phyloP scores from a whole-genome alignment of 768 basidiomycete species.

The Suillus paluster region DNA sequence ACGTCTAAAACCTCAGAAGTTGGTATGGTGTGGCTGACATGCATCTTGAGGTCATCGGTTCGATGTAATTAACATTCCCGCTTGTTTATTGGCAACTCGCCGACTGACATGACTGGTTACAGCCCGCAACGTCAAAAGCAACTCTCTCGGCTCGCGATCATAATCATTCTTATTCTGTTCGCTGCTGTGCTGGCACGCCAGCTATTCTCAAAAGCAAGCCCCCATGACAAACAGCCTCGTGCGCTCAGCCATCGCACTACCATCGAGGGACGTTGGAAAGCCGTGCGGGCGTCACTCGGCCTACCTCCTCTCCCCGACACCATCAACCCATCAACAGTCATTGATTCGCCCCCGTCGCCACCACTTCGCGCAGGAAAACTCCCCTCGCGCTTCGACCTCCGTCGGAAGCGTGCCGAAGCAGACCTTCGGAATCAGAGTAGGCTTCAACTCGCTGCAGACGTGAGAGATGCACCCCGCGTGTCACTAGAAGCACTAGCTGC shows the following conservation, averaged over 20 bases:
- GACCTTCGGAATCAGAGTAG: conserved; percentile 15
- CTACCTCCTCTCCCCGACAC: conserved; percentile 29
- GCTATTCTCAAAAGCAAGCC: conserved; percentile 3
- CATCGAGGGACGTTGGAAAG: conserved; percentile 38
- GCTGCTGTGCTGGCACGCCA: conserved; percentile 23
- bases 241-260: neutral
- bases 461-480: conserved; percentile 11
- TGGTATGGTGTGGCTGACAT: conserved; percentile 1
- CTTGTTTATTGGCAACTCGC: neutral
- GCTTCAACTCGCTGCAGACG: conserved; percentile 31
- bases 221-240: neutral
- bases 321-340: conserved; percentile 11
- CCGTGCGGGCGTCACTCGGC: conserved; percentile 34
- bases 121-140: conserved; percentile 18
- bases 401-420: conserved; percentile 18
- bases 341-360: neutral
- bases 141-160: conserved; percentile 21
- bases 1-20: neutral
- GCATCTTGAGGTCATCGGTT: neutral
- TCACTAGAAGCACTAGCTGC: conserved; percentile 12
- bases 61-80: neutral
- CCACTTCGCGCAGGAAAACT: conserved; percentile 12
- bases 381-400: conserved; percentile 29
- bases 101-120: conserved; percentile 27
- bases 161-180: conserved; percentile 27